A percentile compares a stretch with the other conserved stretches of the same genome.
Evolutionary conservation across 352 stramenopile species (phyloP).

Genomic region (Globisporangium alternatum): DNA sequence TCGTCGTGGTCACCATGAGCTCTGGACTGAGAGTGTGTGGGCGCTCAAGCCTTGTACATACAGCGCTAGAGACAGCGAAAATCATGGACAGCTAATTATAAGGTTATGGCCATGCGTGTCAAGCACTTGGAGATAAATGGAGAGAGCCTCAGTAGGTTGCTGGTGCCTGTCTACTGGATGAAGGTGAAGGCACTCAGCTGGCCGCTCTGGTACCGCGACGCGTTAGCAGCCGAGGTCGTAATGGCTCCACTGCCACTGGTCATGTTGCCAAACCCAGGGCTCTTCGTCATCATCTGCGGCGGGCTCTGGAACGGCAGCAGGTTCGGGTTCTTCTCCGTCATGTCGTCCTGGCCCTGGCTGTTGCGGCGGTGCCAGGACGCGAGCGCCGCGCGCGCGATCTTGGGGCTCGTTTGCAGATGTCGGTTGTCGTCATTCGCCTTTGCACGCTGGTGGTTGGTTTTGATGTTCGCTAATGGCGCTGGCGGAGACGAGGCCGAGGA

Average conservation of each 20-base stretch:
- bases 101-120: slow-evolving; percentile 2
- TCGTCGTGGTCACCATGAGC: slow-evolving; percentile 1
- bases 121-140: not conserved
- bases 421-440: not conserved
- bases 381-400: slow-evolving; percentile 34
- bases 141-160: not conserved
- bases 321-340: slow-evolving; percentile 23
- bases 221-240: slow-evolving; percentile 3
- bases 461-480: slow-evolving; percentile 12
- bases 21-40: no score
- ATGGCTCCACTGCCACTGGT: not conserved
- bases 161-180: slow-evolving; percentile 6
- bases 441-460: slow-evolving; percentile 17
- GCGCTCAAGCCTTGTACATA: no score
- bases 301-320: slow-evolving; percentile 32
- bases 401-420: slow-evolving; percentile 32
- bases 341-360: slow-evolving; percentile 15
- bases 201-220: slow-evolving; percentile 14
- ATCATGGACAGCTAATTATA: slow-evolving; percentile 9
- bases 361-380: slow-evolving; percentile 41
- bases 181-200: slow-evolving; percentile 17
- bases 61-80: not conserved
- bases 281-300: slow-evolving; percentile 7
- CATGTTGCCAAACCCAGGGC: not conserved
- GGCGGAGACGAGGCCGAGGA: slow-evolving; percentile 9